Conservation (phyloP, 805 yeast species). For the Sungouiozyma intestinalis region DNA sequence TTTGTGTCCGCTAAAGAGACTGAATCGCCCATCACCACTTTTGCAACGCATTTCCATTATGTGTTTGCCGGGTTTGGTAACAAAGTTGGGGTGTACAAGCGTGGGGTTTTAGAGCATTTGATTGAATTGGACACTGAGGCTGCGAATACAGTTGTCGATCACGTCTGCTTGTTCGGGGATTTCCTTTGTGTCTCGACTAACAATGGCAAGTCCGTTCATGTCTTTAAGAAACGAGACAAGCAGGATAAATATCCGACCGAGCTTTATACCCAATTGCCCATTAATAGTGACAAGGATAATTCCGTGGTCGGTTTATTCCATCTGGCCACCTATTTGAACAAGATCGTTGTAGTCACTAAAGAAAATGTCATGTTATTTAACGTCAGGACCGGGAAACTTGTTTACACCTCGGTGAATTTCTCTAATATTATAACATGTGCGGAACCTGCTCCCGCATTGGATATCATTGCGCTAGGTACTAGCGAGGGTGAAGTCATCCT, state of each 20-base stretch:
- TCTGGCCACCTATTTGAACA: constrained; percentile 87
- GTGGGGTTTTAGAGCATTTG: constrained; percentile 53
- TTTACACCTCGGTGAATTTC: constrained; percentile 49
- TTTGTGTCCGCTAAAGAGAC: constrained; percentile 82
- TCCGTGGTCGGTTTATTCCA: constrained; percentile 50
- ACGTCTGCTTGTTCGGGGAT: constrained; percentile 65
- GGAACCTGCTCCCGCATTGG: constrained; percentile 80
- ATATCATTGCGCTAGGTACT: constrained; percentile 70
- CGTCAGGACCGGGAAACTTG: constrained; percentile 61
- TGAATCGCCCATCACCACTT: constrained; percentile 52
- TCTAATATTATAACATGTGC: constrained; percentile 53
- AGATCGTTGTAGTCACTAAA: constrained; percentile 73
- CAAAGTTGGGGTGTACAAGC: constrained; percentile 63
- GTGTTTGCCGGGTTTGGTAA: constrained; percentile 70
- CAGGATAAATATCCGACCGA: constrained; percentile 42
- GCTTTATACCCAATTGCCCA: constrained; percentile 51
- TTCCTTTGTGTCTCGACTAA: constrained; percentile 49
- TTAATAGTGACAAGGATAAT: constrained; percentile 54
- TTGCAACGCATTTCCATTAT: constrained; percentile 74
- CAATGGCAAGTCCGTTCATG: constrained; percentile 34
- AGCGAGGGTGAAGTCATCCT: constrained; percentile 54
- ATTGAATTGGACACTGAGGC: constrained; percentile 28
- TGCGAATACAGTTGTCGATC: constrained; percentile 31
- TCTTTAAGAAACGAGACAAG: constrained; percentile 40
- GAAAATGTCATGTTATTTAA: constrained; percentile 54